Base-by-base conservation (phyloP, 345 rosid genomes). In the Hypericum perforatum region DNA sequence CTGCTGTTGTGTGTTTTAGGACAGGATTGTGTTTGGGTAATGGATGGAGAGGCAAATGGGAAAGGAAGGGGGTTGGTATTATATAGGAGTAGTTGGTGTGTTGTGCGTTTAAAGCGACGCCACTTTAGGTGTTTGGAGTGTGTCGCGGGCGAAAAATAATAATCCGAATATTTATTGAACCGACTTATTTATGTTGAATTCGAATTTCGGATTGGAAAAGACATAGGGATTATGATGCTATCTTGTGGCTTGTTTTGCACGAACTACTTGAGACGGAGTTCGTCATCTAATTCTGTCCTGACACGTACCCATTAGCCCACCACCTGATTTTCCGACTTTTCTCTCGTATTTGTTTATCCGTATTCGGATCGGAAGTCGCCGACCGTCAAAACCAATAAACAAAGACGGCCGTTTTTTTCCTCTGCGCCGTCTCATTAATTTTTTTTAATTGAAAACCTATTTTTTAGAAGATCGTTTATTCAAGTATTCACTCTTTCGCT, bases 161-260 rank as follows among this genome's bases (percentile, higher is more conserved):
- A 1, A 22, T 22, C 4, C 32, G 32, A 4, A 1, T 22, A 22
- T 22, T 1, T 22, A 4, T 1, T 22, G 32, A 4, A 22, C 4
- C 32, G 32, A 22, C 32, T 22, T 1, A 22, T 22, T 22, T 4
- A 22, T 22, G 32, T 22, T 22, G 4, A 22, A 22, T 1, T 22
- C 4, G 1, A 4, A 4, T 22, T 1, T 1, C 32, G 32, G 32
- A 22, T 22, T 38, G 53, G n/a, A 56, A 67, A 70, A 63, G 59
- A 69, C 65, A 74, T 60, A 48, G 80, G 74, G n/a, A n/a, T n/a
- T n/a, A 76, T 76, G 67, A 72, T 69, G 67, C 59, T 9, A 37
- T 40, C 16, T 51, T 63, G 80, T 76, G 82, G 78, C 78, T 67
- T 70, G 74, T 54, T 72, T 69, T 67, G 52, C 61, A 76, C 63